These are phyloP conservation scores for Salmacisia buchloeana DNA, from an alignment of 1,284 basidiomycete genomes.

Conservation along the genomic window DNA sequence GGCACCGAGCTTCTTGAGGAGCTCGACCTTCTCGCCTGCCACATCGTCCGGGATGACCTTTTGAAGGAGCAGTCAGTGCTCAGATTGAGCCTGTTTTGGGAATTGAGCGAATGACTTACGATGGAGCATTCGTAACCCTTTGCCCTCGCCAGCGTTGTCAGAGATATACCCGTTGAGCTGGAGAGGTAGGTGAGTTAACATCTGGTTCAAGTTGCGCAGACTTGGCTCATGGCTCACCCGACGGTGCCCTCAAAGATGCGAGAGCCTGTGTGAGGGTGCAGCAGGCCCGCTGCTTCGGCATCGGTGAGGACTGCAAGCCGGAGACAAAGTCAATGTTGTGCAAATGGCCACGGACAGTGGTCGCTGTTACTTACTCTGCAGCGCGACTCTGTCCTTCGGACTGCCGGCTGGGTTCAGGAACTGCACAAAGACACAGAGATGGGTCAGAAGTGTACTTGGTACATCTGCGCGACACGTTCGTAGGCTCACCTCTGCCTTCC, in stretches of 20 bases:
- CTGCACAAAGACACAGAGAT: slow-evolving; percentile 51
- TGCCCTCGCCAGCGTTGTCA: slow-evolving; percentile 74
- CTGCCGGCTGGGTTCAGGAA: slow-evolving; percentile 95
- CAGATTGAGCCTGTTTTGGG: slow-evolving; percentile 24
- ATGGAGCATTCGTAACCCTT: slow-evolving; percentile 54
- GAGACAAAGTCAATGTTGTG: slow-evolving; percentile 63
- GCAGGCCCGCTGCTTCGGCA: slow-evolving; percentile 75
- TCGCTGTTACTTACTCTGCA: slow-evolving; percentile 64
- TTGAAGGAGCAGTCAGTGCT: background rate
- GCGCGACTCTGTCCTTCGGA: slow-evolving; percentile 91
- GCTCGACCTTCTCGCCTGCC: slow-evolving; percentile 80
- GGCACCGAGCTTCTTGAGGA: slow-evolving; percentile 77
- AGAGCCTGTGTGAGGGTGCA: slow-evolving; percentile 81
- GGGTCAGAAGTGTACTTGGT: background rate
- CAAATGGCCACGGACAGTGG: background rate
- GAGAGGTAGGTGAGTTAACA: background rate
- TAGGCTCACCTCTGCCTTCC: slow-evolving; percentile 68
- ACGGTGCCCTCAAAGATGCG: slow-evolving; percentile 97
- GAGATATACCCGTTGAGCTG: slow-evolving; percentile 83
- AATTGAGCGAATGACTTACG: slow-evolving; percentile 53
- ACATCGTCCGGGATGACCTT: slow-evolving; percentile 59
- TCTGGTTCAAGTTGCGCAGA: background rate
- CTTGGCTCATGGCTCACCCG: slow-evolving; percentile 54
- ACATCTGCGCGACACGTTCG: slow-evolving; percentile 37
- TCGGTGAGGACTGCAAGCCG: slow-evolving; percentile 57